Conservation (phyloP, 306 rosid species). For the Cicer chorassanicum region DNA sequence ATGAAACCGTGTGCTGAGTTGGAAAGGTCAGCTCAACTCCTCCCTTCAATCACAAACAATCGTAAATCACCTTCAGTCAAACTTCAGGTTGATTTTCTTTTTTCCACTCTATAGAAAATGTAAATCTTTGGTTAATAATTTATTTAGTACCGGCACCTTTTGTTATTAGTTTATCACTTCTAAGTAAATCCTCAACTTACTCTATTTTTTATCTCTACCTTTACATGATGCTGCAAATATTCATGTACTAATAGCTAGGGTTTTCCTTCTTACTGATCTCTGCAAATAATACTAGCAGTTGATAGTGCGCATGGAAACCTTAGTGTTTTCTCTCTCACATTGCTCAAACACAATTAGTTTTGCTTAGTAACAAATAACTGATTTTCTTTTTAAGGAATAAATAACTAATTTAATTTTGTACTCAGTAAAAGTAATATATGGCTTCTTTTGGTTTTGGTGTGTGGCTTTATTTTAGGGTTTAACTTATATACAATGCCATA, state of each 20-base stretch:
- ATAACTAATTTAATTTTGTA: neutral
- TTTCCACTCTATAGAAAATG: conserved; percentile 1
- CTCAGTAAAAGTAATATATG: neutral
- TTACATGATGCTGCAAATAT: neutral
- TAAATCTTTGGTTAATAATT: neutral
- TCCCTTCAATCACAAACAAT: conserved; percentile 38
- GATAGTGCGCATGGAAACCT: neutral
- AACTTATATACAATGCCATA: too few species aligned
- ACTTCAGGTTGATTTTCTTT: conserved; percentile 64
- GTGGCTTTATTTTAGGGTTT: neutral
- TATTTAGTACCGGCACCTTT: conserved; percentile 6
- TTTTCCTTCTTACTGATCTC: conserved; percentile 8
- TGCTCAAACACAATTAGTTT: conserved; percentile 26
- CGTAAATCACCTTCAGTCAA: conserved; percentile 46
- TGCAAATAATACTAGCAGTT: conserved; percentile 19
- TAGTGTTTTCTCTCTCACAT: conserved; percentile 3
- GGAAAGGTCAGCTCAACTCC: conserved; percentile 36
- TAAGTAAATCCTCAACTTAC: neutral
- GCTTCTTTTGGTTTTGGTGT: neutral
- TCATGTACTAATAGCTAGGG: neutral
- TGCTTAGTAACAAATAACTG: neutral
- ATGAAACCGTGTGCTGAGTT: conserved; percentile 60
- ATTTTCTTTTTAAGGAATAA: neutral
- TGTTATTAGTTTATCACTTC: conserved; percentile 29
- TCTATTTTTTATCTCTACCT: neutral